Conservation (phyloP, 2,329 filamentous ascomycete species). For the Bertia moriformis region DNA sequence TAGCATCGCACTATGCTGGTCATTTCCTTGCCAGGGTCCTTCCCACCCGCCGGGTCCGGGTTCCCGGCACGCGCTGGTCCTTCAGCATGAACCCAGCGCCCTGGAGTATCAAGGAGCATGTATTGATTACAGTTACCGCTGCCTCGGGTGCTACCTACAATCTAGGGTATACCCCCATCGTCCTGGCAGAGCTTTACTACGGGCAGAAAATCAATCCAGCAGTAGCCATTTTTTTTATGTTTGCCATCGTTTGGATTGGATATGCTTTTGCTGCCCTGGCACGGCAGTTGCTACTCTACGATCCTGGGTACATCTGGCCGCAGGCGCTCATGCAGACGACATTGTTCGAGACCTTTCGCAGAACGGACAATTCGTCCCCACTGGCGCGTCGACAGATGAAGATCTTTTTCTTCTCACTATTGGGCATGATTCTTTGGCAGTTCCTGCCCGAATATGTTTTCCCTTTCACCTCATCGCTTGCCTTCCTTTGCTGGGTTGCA, state of each 20-base stretch:
- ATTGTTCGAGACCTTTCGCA: slow-evolving; percentile 35
- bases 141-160: slow-evolving; percentile 37
- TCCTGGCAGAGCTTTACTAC: slow-evolving; percentile 42
- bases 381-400: slow-evolving; percentile 35
- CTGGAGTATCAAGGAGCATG: slow-evolving; percentile 42
- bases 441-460: slow-evolving; percentile 47
- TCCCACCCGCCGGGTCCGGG: slow-evolving; percentile 26
- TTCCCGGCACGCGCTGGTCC: slow-evolving; percentile 28
- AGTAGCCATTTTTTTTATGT: slow-evolving; percentile 45
- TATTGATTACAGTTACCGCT: slow-evolving; percentile 37
- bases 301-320: slow-evolving; percentile 39
- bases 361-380: slow-evolving; percentile 29
- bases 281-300: slow-evolving; percentile 39
- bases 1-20: slow-evolving; percentile 38
- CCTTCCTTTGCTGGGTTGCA: slow-evolving; percentile 50
- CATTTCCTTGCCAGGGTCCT: slow-evolving; percentile 33
- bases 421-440: slow-evolving; percentile 42
- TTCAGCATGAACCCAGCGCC: slow-evolving; percentile 41
- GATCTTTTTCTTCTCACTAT: slow-evolving; percentile 37
- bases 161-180: slow-evolving; percentile 32
- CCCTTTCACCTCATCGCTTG: slow-evolving; percentile 41
- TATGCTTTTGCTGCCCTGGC: slow-evolving; percentile 44
- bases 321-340: slow-evolving; percentile 36
- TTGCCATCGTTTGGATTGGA: slow-evolving; percentile 38
- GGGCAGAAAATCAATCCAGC: slow-evolving; percentile 32